Evolutionary conservation across 1,284 basidiomycete species (phyloP).

Genomic region (Abortiporus biennis): DNA sequence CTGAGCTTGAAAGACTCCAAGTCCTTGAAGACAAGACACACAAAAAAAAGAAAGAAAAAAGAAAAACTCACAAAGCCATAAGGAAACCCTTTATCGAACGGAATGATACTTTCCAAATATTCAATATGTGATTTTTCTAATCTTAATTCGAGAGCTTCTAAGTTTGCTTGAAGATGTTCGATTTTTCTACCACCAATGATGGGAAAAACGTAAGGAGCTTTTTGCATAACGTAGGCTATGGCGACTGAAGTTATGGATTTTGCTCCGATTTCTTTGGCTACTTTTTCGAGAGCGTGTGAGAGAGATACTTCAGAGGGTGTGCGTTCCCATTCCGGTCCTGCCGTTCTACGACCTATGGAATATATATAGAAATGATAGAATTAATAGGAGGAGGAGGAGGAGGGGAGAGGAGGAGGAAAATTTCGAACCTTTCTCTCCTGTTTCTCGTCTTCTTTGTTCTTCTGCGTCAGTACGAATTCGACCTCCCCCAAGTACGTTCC

Average conservation of each 20-base stretch:
- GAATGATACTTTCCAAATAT: slow-evolving; percentile 30
- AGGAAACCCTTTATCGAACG: slow-evolving; percentile 39
- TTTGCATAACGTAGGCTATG: slow-evolving; percentile 40
- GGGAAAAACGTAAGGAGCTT: slow-evolving; percentile 33
- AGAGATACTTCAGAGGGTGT: slow-evolving; percentile 32
- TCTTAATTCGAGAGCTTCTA: slow-evolving; percentile 37
- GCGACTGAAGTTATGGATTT: slow-evolving; percentile 32
- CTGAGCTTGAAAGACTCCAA: too few relatives aligned
- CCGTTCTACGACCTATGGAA: slow-evolving; percentile 21
- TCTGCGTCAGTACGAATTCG: slow-evolving; percentile 41
- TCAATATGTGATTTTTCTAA: slow-evolving; percentile 35
- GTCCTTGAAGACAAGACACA: too few relatives aligned
- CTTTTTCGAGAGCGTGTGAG: slow-evolving; percentile 34
- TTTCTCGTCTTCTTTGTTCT: slow-evolving; percentile 31
- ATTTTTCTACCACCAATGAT: slow-evolving; percentile 42
- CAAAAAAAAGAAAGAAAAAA: too few relatives aligned
- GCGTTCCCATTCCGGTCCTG: slow-evolving; percentile 29
- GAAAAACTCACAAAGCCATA: slow-evolving; percentile 27
- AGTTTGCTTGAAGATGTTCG: slow-evolving; percentile 37
- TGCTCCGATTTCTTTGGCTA: slow-evolving; percentile 35
- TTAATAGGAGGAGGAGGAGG: neutral
- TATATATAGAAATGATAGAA: neutral
- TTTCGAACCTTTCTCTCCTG: slow-evolving; percentile 31
- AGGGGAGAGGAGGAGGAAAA: neutral
- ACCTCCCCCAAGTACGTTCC: slow-evolving; percentile 41